Conservation (phyloP, 352 stramenopile genomes). For the Detonula confervacea region DNA sequence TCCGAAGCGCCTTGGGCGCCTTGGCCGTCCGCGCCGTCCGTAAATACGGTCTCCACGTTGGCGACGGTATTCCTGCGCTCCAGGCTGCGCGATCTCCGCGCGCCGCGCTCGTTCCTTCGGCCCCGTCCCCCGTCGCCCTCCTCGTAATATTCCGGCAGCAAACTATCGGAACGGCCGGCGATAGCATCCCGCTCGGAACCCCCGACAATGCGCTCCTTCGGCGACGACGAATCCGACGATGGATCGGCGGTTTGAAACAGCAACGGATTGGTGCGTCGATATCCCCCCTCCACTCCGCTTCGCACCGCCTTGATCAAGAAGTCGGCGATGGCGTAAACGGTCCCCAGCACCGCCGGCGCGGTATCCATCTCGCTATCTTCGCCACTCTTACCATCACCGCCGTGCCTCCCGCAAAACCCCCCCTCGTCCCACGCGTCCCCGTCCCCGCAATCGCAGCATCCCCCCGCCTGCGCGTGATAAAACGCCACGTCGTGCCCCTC, state of each 20-base stretch:
- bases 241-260: constrained; percentile 9
- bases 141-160: constrained; percentile 28
- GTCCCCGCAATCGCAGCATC: constrained; percentile 98
- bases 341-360: constrained; percentile 54
- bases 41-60: constrained; percentile 29
- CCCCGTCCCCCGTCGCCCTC: constrained; percentile 29
- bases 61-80: constrained; percentile 47
- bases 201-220: too few relatives aligned
- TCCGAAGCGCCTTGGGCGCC: neutral
- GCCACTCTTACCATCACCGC: constrained; percentile 49
- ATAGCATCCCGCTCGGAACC: too few relatives aligned
- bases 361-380: neutral
- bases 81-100: constrained; percentile 25
- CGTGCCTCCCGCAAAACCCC: constrained; percentile 94
- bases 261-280: constrained; percentile 51
- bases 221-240: constrained; percentile 4
- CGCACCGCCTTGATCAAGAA: constrained; percentile 67
- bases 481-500: constrained; percentile 87
- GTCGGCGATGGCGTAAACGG: constrained; percentile 68
- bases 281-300: constrained; percentile 51
- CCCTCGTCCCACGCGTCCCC: constrained; percentile 93
- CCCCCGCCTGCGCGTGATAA: constrained; percentile 89
- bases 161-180: constrained; percentile 31
- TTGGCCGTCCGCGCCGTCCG: neutral
- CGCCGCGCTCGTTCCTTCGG: neutral